These are phyloP conservation scores for Fusarium verrucosum DNA, from an alignment of 2,329 filamentous ascomycete genomes.

Conservation along the genomic window DNA sequence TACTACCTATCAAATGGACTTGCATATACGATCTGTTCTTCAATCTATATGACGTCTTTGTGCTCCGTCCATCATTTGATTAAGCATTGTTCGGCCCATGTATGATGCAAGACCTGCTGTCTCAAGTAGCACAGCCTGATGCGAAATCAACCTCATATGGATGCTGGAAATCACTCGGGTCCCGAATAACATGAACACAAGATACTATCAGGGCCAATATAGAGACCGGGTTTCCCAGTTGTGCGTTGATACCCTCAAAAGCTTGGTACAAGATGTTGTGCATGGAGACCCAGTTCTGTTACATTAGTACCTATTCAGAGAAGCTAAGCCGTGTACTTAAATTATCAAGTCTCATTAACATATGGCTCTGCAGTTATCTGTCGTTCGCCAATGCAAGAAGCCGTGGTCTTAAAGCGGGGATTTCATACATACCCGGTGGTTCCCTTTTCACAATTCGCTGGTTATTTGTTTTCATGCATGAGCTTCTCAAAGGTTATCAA, in stretches of 20 bases:
- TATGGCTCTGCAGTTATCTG: not conserved
- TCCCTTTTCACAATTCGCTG: too few relatives aligned
- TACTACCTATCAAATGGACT: not conserved
- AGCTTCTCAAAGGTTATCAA: not conserved
- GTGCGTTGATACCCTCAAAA: not conserved
- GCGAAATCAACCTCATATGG: not conserved
- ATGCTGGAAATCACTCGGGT: not conserved
- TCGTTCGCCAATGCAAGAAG: not conserved
- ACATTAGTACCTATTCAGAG: too few relatives aligned
- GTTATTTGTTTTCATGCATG: conserved; percentile 12
- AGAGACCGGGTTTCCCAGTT: not conserved
- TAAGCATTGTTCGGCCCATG: not conserved
- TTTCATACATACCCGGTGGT: not conserved
- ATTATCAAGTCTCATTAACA: not conserved
- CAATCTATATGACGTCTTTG: not conserved
- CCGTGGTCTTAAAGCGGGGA: not conserved
- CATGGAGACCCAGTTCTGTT: not conserved
- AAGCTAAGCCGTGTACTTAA: not conserved
- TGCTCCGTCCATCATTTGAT: not conserved
- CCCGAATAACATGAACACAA: not conserved
- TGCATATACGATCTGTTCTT: not conserved
- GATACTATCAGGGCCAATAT: not conserved
- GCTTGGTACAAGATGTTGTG: not conserved
- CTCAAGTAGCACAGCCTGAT: not conserved
- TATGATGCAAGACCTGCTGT: not conserved